phyloP scores from a whole-genome alignment of 2,329 filamentous ascomycete species.

The Lojkania enalia region DNA sequence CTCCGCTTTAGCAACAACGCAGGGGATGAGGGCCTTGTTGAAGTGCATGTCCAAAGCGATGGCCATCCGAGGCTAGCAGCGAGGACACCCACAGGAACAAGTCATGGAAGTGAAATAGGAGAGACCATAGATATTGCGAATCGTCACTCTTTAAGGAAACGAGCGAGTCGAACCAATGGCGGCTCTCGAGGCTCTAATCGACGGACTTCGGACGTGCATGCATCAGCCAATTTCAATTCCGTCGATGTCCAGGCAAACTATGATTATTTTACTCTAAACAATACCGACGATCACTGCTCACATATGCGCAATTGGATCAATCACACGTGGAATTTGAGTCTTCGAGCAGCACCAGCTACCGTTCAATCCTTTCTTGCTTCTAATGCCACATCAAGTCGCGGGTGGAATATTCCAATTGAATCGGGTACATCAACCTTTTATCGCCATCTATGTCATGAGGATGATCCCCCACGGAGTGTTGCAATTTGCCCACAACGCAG shows the following conservation, averaged over 20 bases:
- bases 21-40: constrained; percentile 8
- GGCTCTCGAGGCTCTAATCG: constrained; percentile 6
- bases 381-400: not conserved
- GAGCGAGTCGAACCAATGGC: too few species aligned
- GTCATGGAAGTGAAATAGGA: constrained; percentile 13
- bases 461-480: constrained; percentile 67
- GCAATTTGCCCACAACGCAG: constrained; percentile 66
- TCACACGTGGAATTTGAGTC: constrained; percentile 33
- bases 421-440: constrained; percentile 47
- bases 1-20: constrained; percentile 18
- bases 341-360: constrained; percentile 16
- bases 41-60: constrained; percentile 17
- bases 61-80: constrained; percentile 11
- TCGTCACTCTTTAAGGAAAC: constrained; percentile 4
- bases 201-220: not conserved
- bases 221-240: constrained; percentile 22
- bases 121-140: constrained; percentile 9
- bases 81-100: constrained; percentile 16
- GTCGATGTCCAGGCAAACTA: constrained; percentile 32
- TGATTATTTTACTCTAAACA: constrained; percentile 26
- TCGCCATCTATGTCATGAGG: constrained; percentile 60
- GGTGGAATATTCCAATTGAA: constrained; percentile 31
- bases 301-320: constrained; percentile 35
- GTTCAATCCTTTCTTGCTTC: not conserved
- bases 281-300: constrained; percentile 22